A percentile compares a stretch with the other conserved stretches of the same genome.
phyloP scores from a whole-genome alignment of 2,329 filamentous ascomycete genomes.

The Penicillium concentricum region DNA sequence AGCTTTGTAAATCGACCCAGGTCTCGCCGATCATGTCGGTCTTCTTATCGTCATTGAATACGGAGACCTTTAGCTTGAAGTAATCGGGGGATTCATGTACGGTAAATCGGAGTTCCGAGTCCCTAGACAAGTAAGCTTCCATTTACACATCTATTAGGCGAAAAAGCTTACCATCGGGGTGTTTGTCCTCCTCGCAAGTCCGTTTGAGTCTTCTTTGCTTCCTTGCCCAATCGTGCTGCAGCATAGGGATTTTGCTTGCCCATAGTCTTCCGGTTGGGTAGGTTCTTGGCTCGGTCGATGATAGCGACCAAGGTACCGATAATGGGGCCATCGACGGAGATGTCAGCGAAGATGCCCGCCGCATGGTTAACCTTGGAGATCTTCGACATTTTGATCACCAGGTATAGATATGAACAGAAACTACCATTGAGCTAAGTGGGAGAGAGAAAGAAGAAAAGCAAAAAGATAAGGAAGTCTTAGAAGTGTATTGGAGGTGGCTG shows the following conservation, averaged over 20 bases:
- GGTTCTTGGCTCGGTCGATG: constrained; percentile 91
- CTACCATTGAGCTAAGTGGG: constrained; percentile 10
- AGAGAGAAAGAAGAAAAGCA: constrained; percentile 13
- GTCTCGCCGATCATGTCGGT: constrained; percentile 95
- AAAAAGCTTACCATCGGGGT: constrained; percentile 71
- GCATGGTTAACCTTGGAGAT: constrained; percentile 69
- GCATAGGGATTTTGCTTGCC: constrained; percentile 99
- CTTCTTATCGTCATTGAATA: constrained; percentile 98
- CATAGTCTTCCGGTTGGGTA: constrained; percentile 95
- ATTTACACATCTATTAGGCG: not conserved
- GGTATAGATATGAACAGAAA: not conserved
- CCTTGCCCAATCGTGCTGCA: constrained; percentile 87
- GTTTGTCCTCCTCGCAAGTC: constrained; percentile 94
- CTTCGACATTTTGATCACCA: constrained; percentile 36
- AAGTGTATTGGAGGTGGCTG: constrained; percentile 28
- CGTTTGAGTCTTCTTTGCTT: constrained; percentile 94
- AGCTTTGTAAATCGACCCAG: constrained; percentile 78
- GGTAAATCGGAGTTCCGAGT: constrained; percentile 92
- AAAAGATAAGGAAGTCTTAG: constrained; percentile 15
- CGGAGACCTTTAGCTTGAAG: constrained; percentile 88
- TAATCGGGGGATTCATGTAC: constrained; percentile 98
- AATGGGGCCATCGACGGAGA: constrained; percentile 85
- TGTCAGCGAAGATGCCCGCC: constrained; percentile 90
- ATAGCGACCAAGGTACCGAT: constrained; percentile 92
- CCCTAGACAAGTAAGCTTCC: constrained; percentile 57